These are phyloP conservation scores for Blastobotrys buckinghamii DNA, from an alignment of 1,139 yeast genomes.

Conservation along the genomic window DNA sequence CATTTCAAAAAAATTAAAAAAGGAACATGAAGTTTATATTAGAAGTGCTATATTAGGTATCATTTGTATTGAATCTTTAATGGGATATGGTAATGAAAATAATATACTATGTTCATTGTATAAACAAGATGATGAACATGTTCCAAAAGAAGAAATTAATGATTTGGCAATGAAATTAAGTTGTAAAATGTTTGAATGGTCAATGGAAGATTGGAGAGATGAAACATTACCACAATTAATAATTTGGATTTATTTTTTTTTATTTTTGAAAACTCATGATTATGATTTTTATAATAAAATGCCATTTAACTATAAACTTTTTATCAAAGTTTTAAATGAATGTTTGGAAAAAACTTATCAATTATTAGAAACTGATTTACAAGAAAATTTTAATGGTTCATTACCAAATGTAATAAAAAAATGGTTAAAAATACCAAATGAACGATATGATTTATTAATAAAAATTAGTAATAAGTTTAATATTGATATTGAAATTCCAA, in stretches of 20 bases:
- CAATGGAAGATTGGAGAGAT: neutral
- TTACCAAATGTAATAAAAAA: neutral
- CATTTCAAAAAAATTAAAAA: neutral
- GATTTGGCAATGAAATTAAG: neutral
- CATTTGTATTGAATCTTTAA: conserved; percentile 26
- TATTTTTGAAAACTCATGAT: neutral
- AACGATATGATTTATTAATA: neutral
- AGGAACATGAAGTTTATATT: neutral
- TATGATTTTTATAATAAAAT: neutral
- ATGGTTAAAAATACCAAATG: conserved; percentile 5
- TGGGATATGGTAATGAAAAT: conserved; percentile 22
- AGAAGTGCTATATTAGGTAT: conserved; percentile 18
- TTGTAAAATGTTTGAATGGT: neutral
- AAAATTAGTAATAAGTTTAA: neutral
- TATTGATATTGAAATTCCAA: neutral
- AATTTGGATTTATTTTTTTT: conserved; percentile 13
- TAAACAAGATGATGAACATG: neutral
- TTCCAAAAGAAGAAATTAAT: neutral
- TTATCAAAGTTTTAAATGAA: conserved; percentile 3
- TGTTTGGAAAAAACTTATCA: conserved; percentile 4
- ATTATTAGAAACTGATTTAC: conserved; percentile 1
- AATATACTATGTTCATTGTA: neutral
- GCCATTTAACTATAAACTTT: neutral
- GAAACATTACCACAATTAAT: conserved; percentile 10
- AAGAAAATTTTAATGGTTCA: neutral